Evolutionary conservation across 768 basidiomycete species (phyloP).

Genomic region (Dendrothele bispora): DNA sequence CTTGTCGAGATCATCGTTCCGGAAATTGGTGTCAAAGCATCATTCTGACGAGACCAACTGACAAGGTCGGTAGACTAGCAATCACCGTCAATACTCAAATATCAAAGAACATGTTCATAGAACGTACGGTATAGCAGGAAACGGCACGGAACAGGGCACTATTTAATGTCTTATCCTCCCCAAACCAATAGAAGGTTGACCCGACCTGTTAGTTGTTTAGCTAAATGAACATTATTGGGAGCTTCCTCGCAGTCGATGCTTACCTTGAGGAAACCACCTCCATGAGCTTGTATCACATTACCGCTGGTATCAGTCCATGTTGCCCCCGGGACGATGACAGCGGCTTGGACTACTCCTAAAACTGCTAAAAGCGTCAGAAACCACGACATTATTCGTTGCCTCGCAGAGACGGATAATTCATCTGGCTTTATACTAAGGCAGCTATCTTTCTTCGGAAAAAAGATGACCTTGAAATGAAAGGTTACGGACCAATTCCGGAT

Average conservation of each 20-base stretch:
- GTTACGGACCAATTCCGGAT: too few relatives aligned
- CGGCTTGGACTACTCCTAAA: constrained; percentile 23
- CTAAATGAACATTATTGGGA: neutral
- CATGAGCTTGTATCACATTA: constrained; percentile 63
- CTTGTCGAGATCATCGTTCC: constrained; percentile 57
- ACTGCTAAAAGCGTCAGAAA: constrained; percentile 14
- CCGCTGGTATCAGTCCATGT: constrained; percentile 63
- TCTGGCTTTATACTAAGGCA: too few relatives aligned
- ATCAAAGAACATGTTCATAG: neutral
- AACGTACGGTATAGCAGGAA: constrained; percentile 51
- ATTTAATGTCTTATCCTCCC: constrained; percentile 59
- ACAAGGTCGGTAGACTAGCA: constrained; percentile 47
- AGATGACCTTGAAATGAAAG: too few relatives aligned
- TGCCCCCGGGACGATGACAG: constrained; percentile 60
- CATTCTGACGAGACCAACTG: constrained; percentile 57
- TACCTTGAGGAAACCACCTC: constrained; percentile 59
- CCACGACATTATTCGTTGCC: too few relatives aligned
- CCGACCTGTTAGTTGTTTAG: constrained; percentile 35
- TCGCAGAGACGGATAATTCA: too few relatives aligned
- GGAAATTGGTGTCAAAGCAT: constrained; percentile 53
- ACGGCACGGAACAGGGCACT: constrained; percentile 56
- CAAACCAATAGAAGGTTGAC: constrained; percentile 60
- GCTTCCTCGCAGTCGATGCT: too few relatives aligned
- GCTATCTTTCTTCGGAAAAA: too few relatives aligned
- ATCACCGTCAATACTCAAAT: neutral